phyloP scores from a whole-genome alignment of 768 basidiomycete genomes.

The Trichaptum fuscoviolaceum region DNA sequence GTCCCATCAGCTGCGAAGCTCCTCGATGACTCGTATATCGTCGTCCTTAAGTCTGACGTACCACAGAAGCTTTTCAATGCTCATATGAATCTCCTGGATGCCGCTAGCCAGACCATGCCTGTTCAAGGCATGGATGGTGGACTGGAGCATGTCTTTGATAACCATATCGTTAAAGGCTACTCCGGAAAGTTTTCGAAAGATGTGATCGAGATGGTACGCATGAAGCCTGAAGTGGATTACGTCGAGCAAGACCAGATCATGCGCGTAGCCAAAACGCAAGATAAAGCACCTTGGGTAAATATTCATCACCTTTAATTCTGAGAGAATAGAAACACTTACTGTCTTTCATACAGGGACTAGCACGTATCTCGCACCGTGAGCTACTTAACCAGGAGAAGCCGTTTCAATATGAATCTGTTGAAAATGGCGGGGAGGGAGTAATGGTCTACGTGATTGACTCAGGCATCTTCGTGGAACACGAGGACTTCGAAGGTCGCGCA shows the following conservation, averaged over 20 bases:
- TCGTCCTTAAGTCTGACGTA: conserved; percentile 76
- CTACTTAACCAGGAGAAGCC: conserved; percentile 77
- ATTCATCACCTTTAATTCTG: neutral
- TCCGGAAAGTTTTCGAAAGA: conserved; percentile 69
- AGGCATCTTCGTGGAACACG: conserved; percentile 82
- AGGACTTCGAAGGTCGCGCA: conserved; percentile 86
- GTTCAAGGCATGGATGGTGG: conserved; percentile 44
- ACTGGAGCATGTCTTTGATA: conserved; percentile 71
- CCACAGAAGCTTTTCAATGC: conserved; percentile 54
- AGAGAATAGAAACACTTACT: neutral
- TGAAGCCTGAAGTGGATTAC: conserved; percentile 85
- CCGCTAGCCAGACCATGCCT: conserved; percentile 50
- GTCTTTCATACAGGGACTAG: conserved; percentile 65
- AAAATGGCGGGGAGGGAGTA: conserved; percentile 81
- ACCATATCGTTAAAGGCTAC: conserved; percentile 65
- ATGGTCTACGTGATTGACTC: conserved; percentile 89
- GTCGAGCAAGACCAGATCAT: conserved; percentile 94
- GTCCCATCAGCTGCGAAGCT: conserved; percentile 29
- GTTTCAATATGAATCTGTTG: conserved; percentile 70
- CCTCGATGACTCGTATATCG: conserved; percentile 88
- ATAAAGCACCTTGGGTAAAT: conserved; percentile 77
- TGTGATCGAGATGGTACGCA: conserved; percentile 71
- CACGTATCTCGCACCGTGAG: conserved; percentile 85
- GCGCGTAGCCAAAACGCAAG: conserved; percentile 58
- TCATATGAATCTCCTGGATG: conserved; percentile 75